These are phyloP conservation scores for Talaromyces funiculosus DNA, from an alignment of 2,329 filamentous ascomycete species.

Conservation along the genomic window DNA sequence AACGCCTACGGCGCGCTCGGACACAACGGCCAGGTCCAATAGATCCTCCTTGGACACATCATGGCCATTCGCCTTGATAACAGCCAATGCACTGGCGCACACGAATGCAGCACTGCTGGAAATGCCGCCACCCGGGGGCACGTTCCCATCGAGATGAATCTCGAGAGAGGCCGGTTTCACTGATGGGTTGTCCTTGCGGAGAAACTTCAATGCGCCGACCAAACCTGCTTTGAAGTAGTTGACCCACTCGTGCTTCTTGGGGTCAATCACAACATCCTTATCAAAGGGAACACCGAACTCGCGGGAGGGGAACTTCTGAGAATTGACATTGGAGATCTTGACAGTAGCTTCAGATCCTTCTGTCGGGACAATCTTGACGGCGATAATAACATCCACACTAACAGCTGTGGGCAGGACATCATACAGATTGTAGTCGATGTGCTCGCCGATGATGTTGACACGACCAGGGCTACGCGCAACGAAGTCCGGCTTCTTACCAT, in stretches of 20 bases:
- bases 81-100: conserved; percentile 80
- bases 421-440: conserved; percentile 98
- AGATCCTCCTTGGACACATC: conserved; percentile 84
- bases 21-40: conserved; percentile 88
- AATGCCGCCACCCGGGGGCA: conserved; percentile 85
- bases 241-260: conserved; percentile 83
- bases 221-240: conserved; percentile 98
- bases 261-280: conserved; percentile 70
- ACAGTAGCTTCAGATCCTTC: conserved; percentile 54
- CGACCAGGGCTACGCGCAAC: conserved; percentile 85
- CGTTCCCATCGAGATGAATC: conserved; percentile 82
- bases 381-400: conserved; percentile 82
- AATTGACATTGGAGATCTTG: conserved; percentile 72
- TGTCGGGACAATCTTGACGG: conserved; percentile 54
- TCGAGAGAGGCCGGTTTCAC: conserved; percentile 74
- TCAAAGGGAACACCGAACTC: conserved; percentile 65
- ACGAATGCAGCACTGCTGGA: conserved; percentile 93
- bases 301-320: conserved; percentile 66
- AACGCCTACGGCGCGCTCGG: conserved; percentile 88
- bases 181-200: conserved; percentile 59
- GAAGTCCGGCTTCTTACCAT: conserved; percentile 68
- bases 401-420: conserved; percentile 94
- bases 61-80: conserved; percentile 79
- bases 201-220: conserved; percentile 69
- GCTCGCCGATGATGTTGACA: conserved; percentile 98